These are phyloP conservation scores for Xeromyces bisporus DNA, from an alignment of 495 filamentous ascomycete species.

Conservation along the genomic window DNA sequence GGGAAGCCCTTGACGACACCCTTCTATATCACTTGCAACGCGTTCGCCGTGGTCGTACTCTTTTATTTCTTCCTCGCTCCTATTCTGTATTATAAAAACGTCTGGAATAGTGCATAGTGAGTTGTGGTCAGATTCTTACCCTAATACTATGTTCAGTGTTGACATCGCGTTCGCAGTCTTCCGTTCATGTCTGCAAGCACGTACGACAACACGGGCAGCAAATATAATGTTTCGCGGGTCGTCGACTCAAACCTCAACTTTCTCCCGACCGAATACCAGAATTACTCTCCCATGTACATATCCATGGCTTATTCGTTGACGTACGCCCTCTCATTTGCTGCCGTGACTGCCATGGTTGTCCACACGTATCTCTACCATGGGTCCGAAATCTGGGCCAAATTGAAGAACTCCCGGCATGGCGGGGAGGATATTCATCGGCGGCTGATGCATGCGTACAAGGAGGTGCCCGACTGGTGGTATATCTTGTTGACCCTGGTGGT, in stretches of 20 bases:
- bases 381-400: slow-evolving; percentile 38
- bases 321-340: slow-evolving; percentile 47
- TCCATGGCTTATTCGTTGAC: slow-evolving; percentile 45
- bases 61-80: slow-evolving; percentile 37
- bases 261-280: slow-evolving; percentile 35
- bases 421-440: slow-evolving; percentile 29
- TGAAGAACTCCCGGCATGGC: slow-evolving; percentile 33
- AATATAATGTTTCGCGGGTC: slow-evolving; percentile 38
- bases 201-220: slow-evolving; percentile 43
- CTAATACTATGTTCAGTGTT: neutral
- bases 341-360: slow-evolving; percentile 39
- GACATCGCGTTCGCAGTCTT: slow-evolving; percentile 13
- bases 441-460: slow-evolving; percentile 14
- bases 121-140: too few relatives aligned
- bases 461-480: slow-evolving; percentile 27
- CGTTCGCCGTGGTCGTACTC: slow-evolving; percentile 35
- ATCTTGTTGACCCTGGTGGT: slow-evolving; percentile 54
- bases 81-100: slow-evolving; percentile 35
- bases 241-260: slow-evolving; percentile 34
- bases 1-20: slow-evolving; percentile 41
- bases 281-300: slow-evolving; percentile 46
- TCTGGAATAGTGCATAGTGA: slow-evolving; percentile 36
- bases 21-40: slow-evolving; percentile 45
- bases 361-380: slow-evolving; percentile 43
- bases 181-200: slow-evolving; percentile 42